These are phyloP conservation scores for Rhinocladiella mackenziei DNA, from an alignment of 2,329 filamentous ascomycete species.

Conservation along the genomic window DNA sequence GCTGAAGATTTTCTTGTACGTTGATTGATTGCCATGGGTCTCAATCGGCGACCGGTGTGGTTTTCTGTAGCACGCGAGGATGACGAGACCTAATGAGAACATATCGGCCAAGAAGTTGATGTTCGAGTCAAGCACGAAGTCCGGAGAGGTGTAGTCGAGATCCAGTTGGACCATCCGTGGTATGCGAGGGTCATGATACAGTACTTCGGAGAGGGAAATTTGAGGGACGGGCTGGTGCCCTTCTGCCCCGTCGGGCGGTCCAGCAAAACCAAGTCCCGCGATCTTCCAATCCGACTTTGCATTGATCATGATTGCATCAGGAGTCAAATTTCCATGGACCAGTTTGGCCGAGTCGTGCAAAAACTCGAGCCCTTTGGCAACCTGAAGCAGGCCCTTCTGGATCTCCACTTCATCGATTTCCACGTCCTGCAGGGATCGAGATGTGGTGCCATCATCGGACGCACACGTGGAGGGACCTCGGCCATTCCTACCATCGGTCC, in stretches of 20 bases:
- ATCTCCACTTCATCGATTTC: constrained; percentile 97
- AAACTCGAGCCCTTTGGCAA: constrained; percentile 92
- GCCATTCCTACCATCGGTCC: constrained; percentile 56
- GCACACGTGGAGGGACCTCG: constrained; percentile 45
- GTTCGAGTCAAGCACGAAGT: constrained; percentile 89
- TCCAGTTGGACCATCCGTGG: constrained; percentile 81
- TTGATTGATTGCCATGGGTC: constrained; percentile 71
- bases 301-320: constrained; percentile 90
- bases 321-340: constrained; percentile 90
- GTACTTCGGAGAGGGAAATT: constrained; percentile 74
- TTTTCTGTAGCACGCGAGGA: constrained; percentile 88
- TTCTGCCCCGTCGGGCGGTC: constrained; percentile 70
- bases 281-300: constrained; percentile 99
- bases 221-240: constrained; percentile 72
- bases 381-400: constrained; percentile 88
- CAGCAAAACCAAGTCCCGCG: constrained; percentile 85
- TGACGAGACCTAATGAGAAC: constrained; percentile 86
- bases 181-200: constrained; percentile 80
- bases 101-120: constrained; percentile 81
- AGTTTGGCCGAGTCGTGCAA: constrained; percentile 90
- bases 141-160: constrained; percentile 88
- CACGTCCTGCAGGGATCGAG: constrained; percentile 69
- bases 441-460: constrained; percentile 52
- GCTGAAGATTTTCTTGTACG: constrained; percentile 79
- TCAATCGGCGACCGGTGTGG: constrained; percentile 85